Evolutionary conservation across 2,329 filamentous ascomycete genomes (phyloP).

Genomic region (Epichloe elymi): DNA sequence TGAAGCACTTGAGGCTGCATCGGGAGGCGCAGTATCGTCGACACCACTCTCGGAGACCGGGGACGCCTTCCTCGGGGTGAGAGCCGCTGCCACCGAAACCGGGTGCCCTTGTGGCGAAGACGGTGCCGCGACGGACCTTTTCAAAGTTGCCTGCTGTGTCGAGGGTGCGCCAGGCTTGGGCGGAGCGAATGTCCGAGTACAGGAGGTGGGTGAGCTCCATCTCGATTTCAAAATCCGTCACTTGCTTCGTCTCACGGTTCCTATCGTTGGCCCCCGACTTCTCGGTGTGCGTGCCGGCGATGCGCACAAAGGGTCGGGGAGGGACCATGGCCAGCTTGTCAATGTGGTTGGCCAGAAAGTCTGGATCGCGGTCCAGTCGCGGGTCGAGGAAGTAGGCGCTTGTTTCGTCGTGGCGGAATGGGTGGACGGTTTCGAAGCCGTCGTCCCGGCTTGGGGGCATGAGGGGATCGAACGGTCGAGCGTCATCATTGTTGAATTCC

Average conservation of each 20-base stretch:
- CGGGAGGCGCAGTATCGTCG: conserved; percentile 49
- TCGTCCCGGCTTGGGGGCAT: conserved; percentile 10
- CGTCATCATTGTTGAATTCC: conserved; percentile 6
- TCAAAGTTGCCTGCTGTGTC: conserved; percentile 43
- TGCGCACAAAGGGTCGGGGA: conserved; percentile 37
- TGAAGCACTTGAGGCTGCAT: conserved; percentile 43
- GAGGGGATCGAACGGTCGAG: conserved; percentile 13
- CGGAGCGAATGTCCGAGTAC: conserved; percentile 29
- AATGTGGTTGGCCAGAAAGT: conserved; percentile 32
- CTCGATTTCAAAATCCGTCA: conserved; percentile 46
- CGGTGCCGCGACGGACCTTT: conserved; percentile 51
- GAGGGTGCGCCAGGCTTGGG: conserved; percentile 29
- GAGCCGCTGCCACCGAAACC: conserved; percentile 21
- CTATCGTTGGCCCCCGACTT: conserved; percentile 13
- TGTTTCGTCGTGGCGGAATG: conserved; percentile 18
- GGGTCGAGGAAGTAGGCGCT: conserved; percentile 29
- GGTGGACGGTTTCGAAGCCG: conserved; percentile 9
- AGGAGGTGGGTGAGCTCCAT: conserved; percentile 48
- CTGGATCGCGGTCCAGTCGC: conserved; percentile 30
- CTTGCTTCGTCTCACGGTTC: conserved; percentile 32
- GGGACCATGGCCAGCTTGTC: conserved; percentile 30
- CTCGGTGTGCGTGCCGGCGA: conserved; percentile 37
- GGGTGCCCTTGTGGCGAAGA: conserved; percentile 38
- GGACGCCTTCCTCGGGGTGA: conserved; percentile 17
- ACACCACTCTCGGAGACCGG: conserved; percentile 46